Evolutionary conservation across 139 green algal species (phyloP), one percentile per base, ranked within the genome.

Genomic region (Tetradesmus obliquus): DNA sequence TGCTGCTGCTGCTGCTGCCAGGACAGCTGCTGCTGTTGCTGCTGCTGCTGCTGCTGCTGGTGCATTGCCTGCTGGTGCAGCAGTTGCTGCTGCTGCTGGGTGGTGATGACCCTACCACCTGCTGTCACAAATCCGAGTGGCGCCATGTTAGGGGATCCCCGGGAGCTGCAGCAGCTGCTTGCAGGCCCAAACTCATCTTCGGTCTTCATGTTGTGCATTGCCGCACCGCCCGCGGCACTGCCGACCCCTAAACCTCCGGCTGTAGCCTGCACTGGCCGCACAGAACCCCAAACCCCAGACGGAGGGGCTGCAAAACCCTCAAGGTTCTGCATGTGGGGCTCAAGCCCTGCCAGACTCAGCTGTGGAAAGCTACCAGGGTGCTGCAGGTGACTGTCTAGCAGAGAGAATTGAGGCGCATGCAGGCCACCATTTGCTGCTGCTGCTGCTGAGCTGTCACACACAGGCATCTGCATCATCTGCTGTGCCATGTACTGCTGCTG

Each of bases 151-250:
- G 84, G 84, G 15, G 84, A 88, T 53, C 84, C 84, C 9, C 69
- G 74, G 60, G 51, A 54, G 84, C 84, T 89, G 84, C 84, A 81
- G 60, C 84, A 81, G 84, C 84, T 89, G 84, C 84, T 62, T n/a
- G 51, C 54, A 53, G 84, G 57, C 7, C 20, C 57, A 20, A 72
- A 22, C 57, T 87, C 84, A 57, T 88, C 84, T 57, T 88, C 84
- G 20, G 19, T 55, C 84, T 60, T 88, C 32, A 24, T 55, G 5
- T 22, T 15, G 22, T 71, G 60, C 3, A 71, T 13, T 71, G 60
- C 60, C 9, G 60, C 60, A 71, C 60, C 60, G 8, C 60, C 60
- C 7, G 60, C 10, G 15, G 60, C 19, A 19, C 60, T 19, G 60
- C 60, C 19, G 19, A 71, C 60, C 15, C 60, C 60, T 71, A 71